phyloP scores from a whole-genome alignment of 2,329 filamentous ascomycete genomes.

The Cladosporium sphaerospermum region DNA sequence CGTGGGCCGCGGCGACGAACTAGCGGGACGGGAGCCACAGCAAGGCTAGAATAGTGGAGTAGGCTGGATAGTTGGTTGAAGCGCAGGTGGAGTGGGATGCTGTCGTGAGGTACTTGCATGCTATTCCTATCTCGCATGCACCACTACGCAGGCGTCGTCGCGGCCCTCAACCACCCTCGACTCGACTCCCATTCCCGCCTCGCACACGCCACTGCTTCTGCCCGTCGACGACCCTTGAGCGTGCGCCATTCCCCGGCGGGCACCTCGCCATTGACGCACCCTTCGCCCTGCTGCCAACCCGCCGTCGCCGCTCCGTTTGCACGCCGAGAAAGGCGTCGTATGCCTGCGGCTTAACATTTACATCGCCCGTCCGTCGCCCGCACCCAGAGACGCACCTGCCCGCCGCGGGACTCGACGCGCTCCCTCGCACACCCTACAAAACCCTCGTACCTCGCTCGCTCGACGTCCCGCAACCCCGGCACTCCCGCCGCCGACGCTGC shows the following conservation, averaged over 20 bases:
- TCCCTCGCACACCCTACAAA: neutral
- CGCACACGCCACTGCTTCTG: too few relatives aligned
- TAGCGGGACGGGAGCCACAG: neutral
- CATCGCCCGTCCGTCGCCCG: too few relatives aligned
- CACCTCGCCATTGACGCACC: too few relatives aligned
- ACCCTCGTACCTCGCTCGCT: neutral
- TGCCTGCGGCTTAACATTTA: too few relatives aligned
- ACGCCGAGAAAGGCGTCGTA: too few relatives aligned
- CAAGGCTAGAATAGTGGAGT: constrained; percentile 1
- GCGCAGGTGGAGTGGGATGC: neutral
- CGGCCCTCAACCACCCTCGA: neutral
- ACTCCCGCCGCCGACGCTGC: neutral
- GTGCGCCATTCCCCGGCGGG: too few relatives aligned
- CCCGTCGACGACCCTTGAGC: too few relatives aligned
- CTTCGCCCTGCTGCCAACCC: too few relatives aligned
- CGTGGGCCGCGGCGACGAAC: neutral
- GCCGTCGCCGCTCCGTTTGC: too few relatives aligned
- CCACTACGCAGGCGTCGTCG: neutral
- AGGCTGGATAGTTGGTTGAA: neutral
- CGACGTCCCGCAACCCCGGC: neutral
- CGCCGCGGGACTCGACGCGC: neutral
- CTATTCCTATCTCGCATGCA: neutral
- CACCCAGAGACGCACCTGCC: neutral
- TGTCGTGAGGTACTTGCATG: neutral
- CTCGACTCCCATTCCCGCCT: neutral